phyloP scores from a whole-genome alignment of 306 rosid species.

The Astragalus membranaceus region DNA sequence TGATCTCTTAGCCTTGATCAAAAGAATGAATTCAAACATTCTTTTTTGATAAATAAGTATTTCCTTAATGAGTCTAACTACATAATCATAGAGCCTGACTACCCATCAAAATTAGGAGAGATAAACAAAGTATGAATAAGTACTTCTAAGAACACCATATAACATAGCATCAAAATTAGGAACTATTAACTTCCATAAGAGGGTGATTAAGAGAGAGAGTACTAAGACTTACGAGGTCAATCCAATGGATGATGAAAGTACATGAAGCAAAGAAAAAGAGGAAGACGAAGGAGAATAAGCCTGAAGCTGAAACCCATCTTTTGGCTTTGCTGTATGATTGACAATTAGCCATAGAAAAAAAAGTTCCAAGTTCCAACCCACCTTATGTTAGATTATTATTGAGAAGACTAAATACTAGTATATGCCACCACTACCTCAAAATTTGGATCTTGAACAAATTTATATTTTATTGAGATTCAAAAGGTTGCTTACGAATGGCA shows the following conservation, averaged over 20 bases:
- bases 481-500: neutral
- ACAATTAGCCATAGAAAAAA: neutral
- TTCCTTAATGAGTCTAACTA: too few relatives aligned
- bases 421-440: neutral
- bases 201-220: neutral
- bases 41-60: too few relatives aligned
- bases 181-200: neutral
- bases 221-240: slow-evolving; percentile 15
- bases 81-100: too few relatives aligned
- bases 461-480: neutral
- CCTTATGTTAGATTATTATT: neutral
- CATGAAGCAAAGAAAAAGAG: neutral
- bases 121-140: neutral
- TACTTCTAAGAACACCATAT: neutral
- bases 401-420: neutral
- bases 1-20: too few relatives aligned
- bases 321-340: neutral
- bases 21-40: too few relatives aligned
- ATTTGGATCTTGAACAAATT: neutral
- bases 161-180: neutral
- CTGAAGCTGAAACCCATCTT: slow-evolving; percentile 15
- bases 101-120: too few relatives aligned
- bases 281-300: slow-evolving; percentile 1
- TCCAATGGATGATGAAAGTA: neutral
- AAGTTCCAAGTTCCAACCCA: neutral